Evolutionary conservation across 495 filamentous ascomycete genomes (phyloP).

Genomic region (Polyplosphaeria fusca): DNA sequence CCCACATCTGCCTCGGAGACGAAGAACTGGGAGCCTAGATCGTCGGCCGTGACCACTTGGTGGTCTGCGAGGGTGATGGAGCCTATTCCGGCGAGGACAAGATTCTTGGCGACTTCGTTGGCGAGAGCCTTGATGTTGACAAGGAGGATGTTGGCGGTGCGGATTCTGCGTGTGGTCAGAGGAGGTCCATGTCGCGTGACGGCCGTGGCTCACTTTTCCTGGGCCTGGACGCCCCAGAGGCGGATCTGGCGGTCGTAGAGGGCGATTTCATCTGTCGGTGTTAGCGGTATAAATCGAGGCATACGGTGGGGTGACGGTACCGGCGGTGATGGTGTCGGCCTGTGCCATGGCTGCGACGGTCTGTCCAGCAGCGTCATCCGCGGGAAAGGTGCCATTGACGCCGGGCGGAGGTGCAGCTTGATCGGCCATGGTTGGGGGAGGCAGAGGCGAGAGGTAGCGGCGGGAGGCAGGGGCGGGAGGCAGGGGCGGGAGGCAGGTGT

Average conservation of each 20-base stretch:
- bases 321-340: constrained; percentile 53
- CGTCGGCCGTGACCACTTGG: constrained; percentile 69
- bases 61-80: constrained; percentile 88
- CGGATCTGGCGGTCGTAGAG: constrained; percentile 97
- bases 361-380: constrained; percentile 23
- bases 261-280: constrained; percentile 80
- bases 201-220: constrained; percentile 61
- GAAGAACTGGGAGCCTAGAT: constrained; percentile 89
- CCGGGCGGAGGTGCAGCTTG: neutral
- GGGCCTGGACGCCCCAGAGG: constrained; percentile 95
- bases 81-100: constrained; percentile 91
- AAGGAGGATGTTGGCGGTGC: constrained; percentile 85
- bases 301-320: constrained; percentile 35
- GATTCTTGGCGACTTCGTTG: constrained; percentile 94
- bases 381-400: constrained; percentile 32
- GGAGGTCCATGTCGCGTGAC: neutral
- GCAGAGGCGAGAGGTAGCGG: neutral
- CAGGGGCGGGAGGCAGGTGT: no score
- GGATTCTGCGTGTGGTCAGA: constrained; percentile 57
- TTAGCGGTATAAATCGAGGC: neutral
- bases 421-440: neutral
- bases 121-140: constrained; percentile 86
- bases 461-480: neutral
- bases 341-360: constrained; percentile 34
- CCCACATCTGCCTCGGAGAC: constrained; percentile 69